Evolutionary conservation across 257 asterid species (phyloP), one percentile per base, ranked within the genome.

Genomic region (Penstemon newberryi): DNA sequence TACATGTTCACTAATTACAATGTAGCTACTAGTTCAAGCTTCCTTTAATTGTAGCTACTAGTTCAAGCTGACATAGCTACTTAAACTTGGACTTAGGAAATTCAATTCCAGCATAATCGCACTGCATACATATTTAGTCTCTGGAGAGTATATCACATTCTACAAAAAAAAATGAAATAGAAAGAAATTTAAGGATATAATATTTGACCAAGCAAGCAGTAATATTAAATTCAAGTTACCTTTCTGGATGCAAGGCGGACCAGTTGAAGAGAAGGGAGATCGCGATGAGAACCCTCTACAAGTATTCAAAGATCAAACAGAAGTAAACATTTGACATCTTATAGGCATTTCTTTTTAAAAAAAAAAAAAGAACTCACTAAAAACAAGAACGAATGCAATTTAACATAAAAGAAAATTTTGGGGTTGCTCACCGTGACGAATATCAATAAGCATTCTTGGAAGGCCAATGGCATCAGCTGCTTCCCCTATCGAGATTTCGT

Each of bases 251-350:
- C 97, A 67, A 83, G 75, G 64, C 95, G 98, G 54, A 82, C 87
- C 66, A 90, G 79, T 60, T 73, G 90, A 78, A 90, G 88, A 50
- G 98, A 88, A 69, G 97, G 96, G 38, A 90, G 96, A 78, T 84
- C 97, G 19, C 97, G 98, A 70, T 92, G 98, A 79, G 97, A 86
- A 62, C 95, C 85, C 95, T 92, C 98, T 92, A 67, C 80, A 82
- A 70, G 76, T 65, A 66, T 65, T 52, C 40, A 69, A 46, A 67
- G 41, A 72, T 36, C 59, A 71, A 54, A 15, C 18, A 15, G 18
- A 15, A 15, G 18, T 49, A 54, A 15, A 61, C 3, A 18, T 45
- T 15, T 12, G 15, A 49, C 51, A 70, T 53, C 47, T 55, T 40
- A 38, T 25, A 59, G 46, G 38, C 60, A 65, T 52, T 42, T 61